phyloP scores from a whole-genome alignment of 352 stramenopile species.

The Phytophthora ramorum region DNA sequence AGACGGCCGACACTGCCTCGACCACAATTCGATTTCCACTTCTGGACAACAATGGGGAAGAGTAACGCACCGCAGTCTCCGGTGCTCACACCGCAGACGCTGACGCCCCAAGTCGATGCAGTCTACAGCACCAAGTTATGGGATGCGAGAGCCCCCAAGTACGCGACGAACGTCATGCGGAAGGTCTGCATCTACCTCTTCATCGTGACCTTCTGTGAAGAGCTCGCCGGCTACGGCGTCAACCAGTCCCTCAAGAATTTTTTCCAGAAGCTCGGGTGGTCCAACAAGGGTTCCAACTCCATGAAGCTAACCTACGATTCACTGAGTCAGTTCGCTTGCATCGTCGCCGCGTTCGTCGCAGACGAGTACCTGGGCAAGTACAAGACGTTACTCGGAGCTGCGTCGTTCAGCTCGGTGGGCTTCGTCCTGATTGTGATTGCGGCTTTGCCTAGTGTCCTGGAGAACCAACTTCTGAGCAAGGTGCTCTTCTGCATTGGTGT shows the following conservation, averaged over 20 bases:
- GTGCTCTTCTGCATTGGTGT: constrained; percentile 62
- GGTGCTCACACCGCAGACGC: constrained; percentile 16
- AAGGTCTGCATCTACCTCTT: constrained; percentile 64
- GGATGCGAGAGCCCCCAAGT: constrained; percentile 55
- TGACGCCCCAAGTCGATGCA: constrained; percentile 13
- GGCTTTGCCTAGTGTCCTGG: constrained; percentile 43
- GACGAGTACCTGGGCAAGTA: constrained; percentile 62
- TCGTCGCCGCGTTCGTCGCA: constrained; percentile 61
- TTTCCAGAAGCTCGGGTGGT: constrained; percentile 65
- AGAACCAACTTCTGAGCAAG: constrained; percentile 38
- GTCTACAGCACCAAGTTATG: constrained; percentile 37
- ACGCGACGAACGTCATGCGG: constrained; percentile 58
- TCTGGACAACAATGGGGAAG: constrained; percentile 10
- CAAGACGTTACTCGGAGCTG: constrained; percentile 30
- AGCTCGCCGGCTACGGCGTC: constrained; percentile 64
- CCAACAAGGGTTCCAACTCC: constrained; percentile 55
- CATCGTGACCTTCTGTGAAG: constrained; percentile 43
- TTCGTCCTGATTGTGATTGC: constrained; percentile 56
- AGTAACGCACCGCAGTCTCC: constrained; percentile 9
- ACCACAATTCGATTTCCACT: constrained; percentile 14
- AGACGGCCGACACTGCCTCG: neutral
- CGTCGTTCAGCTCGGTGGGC: constrained; percentile 48
- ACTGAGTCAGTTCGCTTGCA: constrained; percentile 62
- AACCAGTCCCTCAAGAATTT: constrained; percentile 73
- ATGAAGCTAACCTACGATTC: constrained; percentile 76